Conservation (phyloP, 768 basidiomycete genomes). For the Bullera alba region DNA sequence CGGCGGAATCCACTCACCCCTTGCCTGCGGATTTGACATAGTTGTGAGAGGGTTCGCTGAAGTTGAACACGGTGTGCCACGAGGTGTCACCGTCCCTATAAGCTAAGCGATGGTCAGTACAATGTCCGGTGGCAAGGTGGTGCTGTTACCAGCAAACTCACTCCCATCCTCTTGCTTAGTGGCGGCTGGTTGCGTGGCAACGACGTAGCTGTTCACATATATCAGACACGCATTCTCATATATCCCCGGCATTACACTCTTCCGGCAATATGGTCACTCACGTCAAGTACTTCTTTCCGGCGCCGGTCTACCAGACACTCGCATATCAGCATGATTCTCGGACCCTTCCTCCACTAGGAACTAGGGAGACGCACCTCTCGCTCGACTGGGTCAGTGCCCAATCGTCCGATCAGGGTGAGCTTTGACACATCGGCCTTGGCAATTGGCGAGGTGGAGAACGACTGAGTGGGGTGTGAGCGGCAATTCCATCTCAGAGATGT, state of each 20-base stretch:
- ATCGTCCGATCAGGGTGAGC: slow-evolving; percentile 25
- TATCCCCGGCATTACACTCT: neutral
- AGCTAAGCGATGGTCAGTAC: neutral
- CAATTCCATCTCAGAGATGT: neutral
- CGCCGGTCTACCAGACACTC: slow-evolving; percentile 8
- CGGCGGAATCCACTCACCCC: slow-evolving; percentile 20
- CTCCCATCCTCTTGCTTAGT: slow-evolving; percentile 7
- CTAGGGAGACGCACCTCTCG: slow-evolving; percentile 10
- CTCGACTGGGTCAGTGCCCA: slow-evolving; percentile 26
- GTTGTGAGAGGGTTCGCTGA: slow-evolving; percentile 23
- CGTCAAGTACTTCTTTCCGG: slow-evolving; percentile 34
- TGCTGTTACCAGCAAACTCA: too few species aligned
- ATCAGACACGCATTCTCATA: too few species aligned
- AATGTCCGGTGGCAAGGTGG: neutral
- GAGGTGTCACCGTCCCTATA: slow-evolving; percentile 12
- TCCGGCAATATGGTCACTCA: neutral
- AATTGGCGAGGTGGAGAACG: slow-evolving; percentile 16
- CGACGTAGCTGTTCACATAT: slow-evolving; percentile 23
- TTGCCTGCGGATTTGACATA: slow-evolving; percentile 16
- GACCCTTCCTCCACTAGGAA: neutral
- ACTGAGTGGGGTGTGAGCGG: slow-evolving; percentile 4
- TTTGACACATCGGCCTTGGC: slow-evolving; percentile 19
- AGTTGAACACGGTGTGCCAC: slow-evolving; percentile 35
- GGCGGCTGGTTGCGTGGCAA: slow-evolving; percentile 18
- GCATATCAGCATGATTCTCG: neutral